These are phyloP conservation scores for Botryococcus braunii DNA, from an alignment of 163 green algal genomes.

Conservation along the genomic window DNA sequence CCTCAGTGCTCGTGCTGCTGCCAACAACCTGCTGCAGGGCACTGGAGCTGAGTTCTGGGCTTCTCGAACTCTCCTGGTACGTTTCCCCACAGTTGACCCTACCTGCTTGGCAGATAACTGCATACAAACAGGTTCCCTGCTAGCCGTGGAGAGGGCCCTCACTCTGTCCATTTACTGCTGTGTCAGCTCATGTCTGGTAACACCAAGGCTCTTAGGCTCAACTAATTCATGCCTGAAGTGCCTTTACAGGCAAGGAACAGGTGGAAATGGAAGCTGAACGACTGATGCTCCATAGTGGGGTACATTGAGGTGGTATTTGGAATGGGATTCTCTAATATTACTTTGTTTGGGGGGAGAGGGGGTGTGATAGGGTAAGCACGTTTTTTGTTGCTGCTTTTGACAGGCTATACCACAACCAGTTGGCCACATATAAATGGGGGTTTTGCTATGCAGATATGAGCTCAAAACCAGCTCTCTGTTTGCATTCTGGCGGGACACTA, in stretches of 20 bases:
- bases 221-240: not conserved
- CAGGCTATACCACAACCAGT: no score
- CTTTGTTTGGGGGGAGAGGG: no score
- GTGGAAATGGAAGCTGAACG: no score
- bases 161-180: not conserved
- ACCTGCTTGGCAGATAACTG: no score
- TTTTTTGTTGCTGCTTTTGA: no score
- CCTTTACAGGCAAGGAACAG: not conserved
- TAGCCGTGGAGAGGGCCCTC: not conserved
- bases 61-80: conserved; percentile 15
- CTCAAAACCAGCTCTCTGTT: not conserved
- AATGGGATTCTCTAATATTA: no score
- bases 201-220: not conserved
- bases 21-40: conserved; percentile 6
- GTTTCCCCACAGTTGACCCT: not conserved
- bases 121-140: no score
- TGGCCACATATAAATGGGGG: no score
- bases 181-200: not conserved
- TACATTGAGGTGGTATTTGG: no score
- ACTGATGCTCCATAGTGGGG: no score
- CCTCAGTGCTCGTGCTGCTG: conserved; percentile 1
- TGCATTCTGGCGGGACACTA: not conserved
- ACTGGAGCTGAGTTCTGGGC: conserved; percentile 11
- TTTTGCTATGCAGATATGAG: not conserved
- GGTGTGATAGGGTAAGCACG: no score